Evolutionary conservation across 192 early-diverging fungal genomes (phyloP).

Genomic region (Paraglomus brasilianum): DNA sequence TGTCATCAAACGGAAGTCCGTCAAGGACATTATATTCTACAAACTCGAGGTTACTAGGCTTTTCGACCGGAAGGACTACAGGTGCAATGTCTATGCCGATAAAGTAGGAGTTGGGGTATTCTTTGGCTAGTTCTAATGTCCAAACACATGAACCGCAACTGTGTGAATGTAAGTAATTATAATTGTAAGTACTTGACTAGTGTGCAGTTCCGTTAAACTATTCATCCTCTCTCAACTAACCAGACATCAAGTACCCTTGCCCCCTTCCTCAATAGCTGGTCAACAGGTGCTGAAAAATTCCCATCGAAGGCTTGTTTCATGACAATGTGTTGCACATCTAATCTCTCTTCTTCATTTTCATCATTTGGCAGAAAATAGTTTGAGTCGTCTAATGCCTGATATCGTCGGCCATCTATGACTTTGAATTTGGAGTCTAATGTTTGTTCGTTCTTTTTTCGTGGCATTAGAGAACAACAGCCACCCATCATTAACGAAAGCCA

Average conservation of each 20-base stretch:
- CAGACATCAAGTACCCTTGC: no score
- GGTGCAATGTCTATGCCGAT: constrained; percentile 22
- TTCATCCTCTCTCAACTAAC: no score
- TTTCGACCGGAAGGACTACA: constrained; percentile 16
- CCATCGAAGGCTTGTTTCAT: neutral
- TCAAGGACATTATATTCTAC: constrained; percentile 3
- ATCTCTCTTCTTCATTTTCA: constrained; percentile 34
- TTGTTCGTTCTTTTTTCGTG: no score
- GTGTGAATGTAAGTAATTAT: no score
- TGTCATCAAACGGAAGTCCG: constrained; percentile 21
- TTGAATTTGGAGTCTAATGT: no score
- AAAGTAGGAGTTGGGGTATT: neutral
- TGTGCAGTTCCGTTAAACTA: no score
- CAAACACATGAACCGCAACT: constrained; percentile 12
- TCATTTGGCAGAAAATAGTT: constrained; percentile 37
- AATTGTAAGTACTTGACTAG: no score
- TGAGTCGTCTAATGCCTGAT: constrained; percentile 30
- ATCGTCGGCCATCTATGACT: constrained; percentile 27
- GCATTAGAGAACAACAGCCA: no score
- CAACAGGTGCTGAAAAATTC: neutral
- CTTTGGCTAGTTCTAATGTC: constrained; percentile 2
- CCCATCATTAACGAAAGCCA: no score
- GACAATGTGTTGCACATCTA: neutral
- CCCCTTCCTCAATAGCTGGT: neutral
- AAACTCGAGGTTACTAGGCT: constrained; percentile 14